phyloP scores from a whole-genome alignment of 2,329 filamentous ascomycete species.

The Verruconis gallopava region DNA sequence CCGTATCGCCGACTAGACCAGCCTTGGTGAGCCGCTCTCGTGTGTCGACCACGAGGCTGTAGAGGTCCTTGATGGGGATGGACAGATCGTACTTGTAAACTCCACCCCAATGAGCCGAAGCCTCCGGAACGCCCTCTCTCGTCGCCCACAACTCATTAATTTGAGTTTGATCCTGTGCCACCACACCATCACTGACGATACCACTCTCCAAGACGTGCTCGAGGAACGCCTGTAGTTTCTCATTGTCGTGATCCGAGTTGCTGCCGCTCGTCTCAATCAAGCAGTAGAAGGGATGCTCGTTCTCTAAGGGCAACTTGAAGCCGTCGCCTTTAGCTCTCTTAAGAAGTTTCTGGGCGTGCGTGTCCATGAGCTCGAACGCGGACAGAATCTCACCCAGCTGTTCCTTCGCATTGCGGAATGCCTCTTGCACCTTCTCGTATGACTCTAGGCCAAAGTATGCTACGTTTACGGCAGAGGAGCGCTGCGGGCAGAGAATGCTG shows the following conservation, averaged over 20 bases:
- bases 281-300: conserved; percentile 85
- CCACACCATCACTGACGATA: conserved; percentile 76
- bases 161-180: conserved; percentile 91
- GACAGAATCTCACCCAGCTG: conserved; percentile 92
- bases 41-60: conserved; percentile 77
- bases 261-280: conserved; percentile 93
- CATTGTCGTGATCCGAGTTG: conserved; percentile 78
- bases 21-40: conserved; percentile 57
- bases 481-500: conserved; percentile 78
- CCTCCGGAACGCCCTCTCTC: conserved; percentile 87
- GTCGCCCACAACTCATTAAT: conserved; percentile 75
- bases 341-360: conserved; percentile 61
- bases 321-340: conserved; percentile 49
- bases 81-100: conserved; percentile 99
- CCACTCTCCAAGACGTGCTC: conserved; percentile 83
- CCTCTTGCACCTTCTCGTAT: conserved; percentile 75
- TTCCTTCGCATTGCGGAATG: conserved; percentile 78
- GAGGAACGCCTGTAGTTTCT: conserved; percentile 80
- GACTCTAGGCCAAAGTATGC: conserved; percentile 86
- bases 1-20: conserved; percentile 61
- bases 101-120: conserved; percentile 77
- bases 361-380: conserved; percentile 96
- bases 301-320: conserved; percentile 69
- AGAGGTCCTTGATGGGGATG: conserved; percentile 78
- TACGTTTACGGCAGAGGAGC: conserved; percentile 80